Evolutionary conservation across 2,329 filamentous ascomycete species (phyloP).

Genomic region (Aspergillus vadensis): DNA sequence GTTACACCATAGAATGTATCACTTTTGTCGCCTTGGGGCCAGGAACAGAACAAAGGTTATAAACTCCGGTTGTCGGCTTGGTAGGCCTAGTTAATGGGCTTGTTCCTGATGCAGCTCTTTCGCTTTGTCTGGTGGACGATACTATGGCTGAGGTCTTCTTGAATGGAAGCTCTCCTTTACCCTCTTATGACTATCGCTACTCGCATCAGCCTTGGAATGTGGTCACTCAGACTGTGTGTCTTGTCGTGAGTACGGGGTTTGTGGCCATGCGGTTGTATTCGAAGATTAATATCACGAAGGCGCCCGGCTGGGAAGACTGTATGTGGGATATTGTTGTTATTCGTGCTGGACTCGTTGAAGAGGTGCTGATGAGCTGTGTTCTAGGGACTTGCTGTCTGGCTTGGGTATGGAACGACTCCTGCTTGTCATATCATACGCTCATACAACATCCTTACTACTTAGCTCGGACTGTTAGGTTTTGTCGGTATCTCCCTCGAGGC

Average conservation of each 20-base stretch:
- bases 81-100: background rate
- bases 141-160: background rate
- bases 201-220: conserved; percentile 20
- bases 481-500: conserved; percentile 23
- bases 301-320: conserved; percentile 27
- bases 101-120: background rate
- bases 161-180: background rate
- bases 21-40: background rate
- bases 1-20: conserved; percentile 2
- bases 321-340: conserved; percentile 8
- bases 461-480: conserved; percentile 29
- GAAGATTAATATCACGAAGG: conserved; percentile 29
- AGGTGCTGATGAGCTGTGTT: too few relatives aligned
- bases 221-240: conserved; percentile 23
- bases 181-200: conserved; percentile 14
- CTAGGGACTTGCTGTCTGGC: conserved; percentile 25
- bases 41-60: background rate
- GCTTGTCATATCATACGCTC: background rate
- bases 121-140: background rate
- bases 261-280: conserved; percentile 28
- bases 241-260: conserved; percentile 22
- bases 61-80: background rate
- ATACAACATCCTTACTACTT: conserved; percentile 9
- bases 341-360: background rate
- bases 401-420: conserved; percentile 18